These are phyloP conservation scores for Penicillium soppii DNA, from an alignment of 495 filamentous ascomycete genomes.

Conservation along the genomic window DNA sequence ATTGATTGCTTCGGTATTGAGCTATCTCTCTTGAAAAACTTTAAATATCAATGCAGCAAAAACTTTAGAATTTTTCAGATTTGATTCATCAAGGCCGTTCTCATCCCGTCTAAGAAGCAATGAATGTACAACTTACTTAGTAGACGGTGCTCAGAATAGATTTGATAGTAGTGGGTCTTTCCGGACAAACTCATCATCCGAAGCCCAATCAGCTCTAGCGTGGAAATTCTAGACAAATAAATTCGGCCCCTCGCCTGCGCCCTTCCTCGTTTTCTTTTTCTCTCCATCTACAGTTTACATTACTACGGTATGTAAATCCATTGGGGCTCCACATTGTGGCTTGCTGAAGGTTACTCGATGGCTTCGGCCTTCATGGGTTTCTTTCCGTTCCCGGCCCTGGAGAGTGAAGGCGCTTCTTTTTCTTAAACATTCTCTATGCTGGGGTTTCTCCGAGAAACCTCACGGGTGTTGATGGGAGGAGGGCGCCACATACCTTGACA, in stretches of 20 bases:
- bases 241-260: not conserved
- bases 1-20: too few species aligned
- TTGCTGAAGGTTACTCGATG: slow-evolving; percentile 20
- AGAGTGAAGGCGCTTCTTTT: slow-evolving; percentile 18
- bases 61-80: too few species aligned
- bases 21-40: too few species aligned
- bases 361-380: slow-evolving; percentile 20
- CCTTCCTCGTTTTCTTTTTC: slow-evolving; percentile 8
- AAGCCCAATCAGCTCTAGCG: slow-evolving; percentile 11
- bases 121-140: too few species aligned
- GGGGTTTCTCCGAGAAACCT: slow-evolving; percentile 5
- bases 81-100: too few species aligned
- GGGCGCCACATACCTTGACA: slow-evolving; percentile 8
- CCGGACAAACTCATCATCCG: not conserved
- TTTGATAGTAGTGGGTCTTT: too few species aligned
- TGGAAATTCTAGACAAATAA: slow-evolving; percentile 5
- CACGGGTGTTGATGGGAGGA: slow-evolving; percentile 11
- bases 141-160: too few species aligned
- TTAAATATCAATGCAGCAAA: too few species aligned
- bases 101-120: too few species aligned
- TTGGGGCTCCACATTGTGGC: slow-evolving; percentile 23
- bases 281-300: slow-evolving; percentile 18
- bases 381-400: slow-evolving; percentile 24
- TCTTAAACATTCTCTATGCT: slow-evolving; percentile 15
- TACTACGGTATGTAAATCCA: slow-evolving; percentile 11